Conservation (phyloP, 2,329 filamentous ascomycete species). For the Chrysoporthe puriensis region DNA sequence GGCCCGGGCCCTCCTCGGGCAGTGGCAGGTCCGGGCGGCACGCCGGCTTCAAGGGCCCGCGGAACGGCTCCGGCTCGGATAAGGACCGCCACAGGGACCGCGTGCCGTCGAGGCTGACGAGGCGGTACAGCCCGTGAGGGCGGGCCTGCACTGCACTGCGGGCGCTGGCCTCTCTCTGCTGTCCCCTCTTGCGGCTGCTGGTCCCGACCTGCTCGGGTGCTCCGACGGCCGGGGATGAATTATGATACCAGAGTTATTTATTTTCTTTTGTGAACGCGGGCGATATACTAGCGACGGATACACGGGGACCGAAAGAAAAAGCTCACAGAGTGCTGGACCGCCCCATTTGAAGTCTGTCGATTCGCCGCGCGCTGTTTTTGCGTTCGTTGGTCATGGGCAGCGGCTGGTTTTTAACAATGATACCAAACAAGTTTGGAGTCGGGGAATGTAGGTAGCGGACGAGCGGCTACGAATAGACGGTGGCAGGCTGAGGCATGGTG, state of each 20-base stretch:
- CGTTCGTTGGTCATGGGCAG: background rate
- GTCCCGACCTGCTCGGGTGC: too few relatives aligned
- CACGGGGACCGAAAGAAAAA: background rate
- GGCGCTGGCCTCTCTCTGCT: background rate
- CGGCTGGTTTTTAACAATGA: background rate
- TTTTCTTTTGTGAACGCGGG: background rate
- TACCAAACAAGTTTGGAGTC: background rate
- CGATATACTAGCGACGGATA: background rate
- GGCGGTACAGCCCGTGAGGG: constrained; percentile 27
- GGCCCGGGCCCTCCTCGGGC: background rate
- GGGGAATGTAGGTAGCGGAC: background rate
- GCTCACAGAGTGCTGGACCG: background rate
- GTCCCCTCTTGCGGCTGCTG: background rate
- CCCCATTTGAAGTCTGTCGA: background rate
- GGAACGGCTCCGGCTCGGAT: constrained; percentile 39
- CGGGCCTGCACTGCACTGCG: background rate
- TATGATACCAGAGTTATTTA: constrained; percentile 3
- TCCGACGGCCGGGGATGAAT: background rate
- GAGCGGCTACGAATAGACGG: background rate
- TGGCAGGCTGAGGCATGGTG: too few relatives aligned
- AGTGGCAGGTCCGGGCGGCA: constrained; percentile 30
- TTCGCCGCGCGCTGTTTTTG: background rate
- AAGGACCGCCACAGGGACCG: constrained; percentile 37
- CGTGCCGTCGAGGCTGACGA: constrained; percentile 30
- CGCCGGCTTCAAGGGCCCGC: constrained; percentile 33